Evolutionary conservation across 202 grass and related monocot species (phyloP), one percentile per base, ranked within the genome.

Genomic region (Setaria viridis): DNA sequence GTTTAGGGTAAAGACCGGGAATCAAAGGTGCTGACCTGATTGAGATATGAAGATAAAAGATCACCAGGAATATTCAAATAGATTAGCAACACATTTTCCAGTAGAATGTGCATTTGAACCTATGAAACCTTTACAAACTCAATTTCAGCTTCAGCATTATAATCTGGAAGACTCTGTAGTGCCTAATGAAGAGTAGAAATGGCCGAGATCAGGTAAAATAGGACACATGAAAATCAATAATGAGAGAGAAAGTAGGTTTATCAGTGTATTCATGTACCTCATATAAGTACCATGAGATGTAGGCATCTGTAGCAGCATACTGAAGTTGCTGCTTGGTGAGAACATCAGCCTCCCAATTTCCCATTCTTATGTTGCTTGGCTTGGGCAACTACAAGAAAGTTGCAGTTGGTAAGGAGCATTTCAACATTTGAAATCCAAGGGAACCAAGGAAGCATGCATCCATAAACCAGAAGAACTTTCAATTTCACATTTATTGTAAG

Each of bases 251-350:
- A 68, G 19, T 68, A 70, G 54, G 11, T 17, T 72, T 39, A 34
- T 72, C 29, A 62, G 34, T 84, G 54, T 55, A 79, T 70, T 33
- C 14, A 78, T 77, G 63, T 90, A 99, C 94, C 94, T 93, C 82
- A 88, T 94, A 90, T 74, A 99, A 85, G 73, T 90, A 90, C 97
- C 97, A 99, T 70, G 92, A 94, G 55, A 89, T 93, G 89, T 88
- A 99, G 19, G 97, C 97, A 92, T 99, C 97, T 75, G 93, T 99
- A 53, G 97, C 97, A 83, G 92, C 97, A 90, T 99, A 99, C 48
- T 90, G 88, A 41, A 99, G 84, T 88, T 96, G 88, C 57, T 90
- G 68, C 74, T 83, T 96, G 68, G 88, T 87, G 77, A 96, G 89
- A 77, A 85, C 39, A 57, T 30, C 35, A 73, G 90, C 54, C 89